Evolutionary conservation across 169 alveolate genomes (phyloP), one percentile per base, ranked within the genome.

Genomic region (Ichthyophthirius multifiliis): DNA sequence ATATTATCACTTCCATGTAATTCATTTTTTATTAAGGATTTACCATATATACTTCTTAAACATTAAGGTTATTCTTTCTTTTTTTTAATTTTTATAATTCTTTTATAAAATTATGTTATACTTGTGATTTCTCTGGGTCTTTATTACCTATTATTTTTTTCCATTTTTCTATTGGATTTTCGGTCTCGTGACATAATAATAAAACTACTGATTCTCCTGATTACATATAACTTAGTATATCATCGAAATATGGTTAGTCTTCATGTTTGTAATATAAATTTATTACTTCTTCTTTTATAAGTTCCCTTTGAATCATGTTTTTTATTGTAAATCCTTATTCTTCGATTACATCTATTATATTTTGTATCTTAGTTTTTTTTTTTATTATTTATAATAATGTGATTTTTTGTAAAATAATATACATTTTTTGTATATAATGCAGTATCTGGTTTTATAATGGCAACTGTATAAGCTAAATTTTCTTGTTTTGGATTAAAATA

Each of bases 141-240:
- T 80, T 82, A 45, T 92, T 86, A 15, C 97, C 97, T n/a, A 93
- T 91, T 76, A 93, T 71, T 74, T 89, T 82, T 83, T 89, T 89
- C 95, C 95, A 93, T 73, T 88, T 85, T 43, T 67, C 74, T 20
- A 91, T 91, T 6, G 97, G 95, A 75, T 92, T 91, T 75, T 88
- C 95, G 48, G 86, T 76, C 43, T 85, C 74, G 80, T 82, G 78
- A 47, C 87, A 55, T 27, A 85, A 39, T 23, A 90, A 76, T 30
- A 90, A 31, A 46, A 74, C 82, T 27, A 74, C 75, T 16, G 80
- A 44, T 30, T 83, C 86, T 3, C 89, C 88, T 5, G 84, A 75
- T 43, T 75, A 65, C 83, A 85, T 77, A 45, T 89, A 86, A 32
- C 82, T 88, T 34, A 76, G 63, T 9, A 91, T 67, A 13, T 88